phyloP scores from a whole-genome alignment of 768 basidiomycete species.

The Leucosporidium creatinivorum region DNA sequence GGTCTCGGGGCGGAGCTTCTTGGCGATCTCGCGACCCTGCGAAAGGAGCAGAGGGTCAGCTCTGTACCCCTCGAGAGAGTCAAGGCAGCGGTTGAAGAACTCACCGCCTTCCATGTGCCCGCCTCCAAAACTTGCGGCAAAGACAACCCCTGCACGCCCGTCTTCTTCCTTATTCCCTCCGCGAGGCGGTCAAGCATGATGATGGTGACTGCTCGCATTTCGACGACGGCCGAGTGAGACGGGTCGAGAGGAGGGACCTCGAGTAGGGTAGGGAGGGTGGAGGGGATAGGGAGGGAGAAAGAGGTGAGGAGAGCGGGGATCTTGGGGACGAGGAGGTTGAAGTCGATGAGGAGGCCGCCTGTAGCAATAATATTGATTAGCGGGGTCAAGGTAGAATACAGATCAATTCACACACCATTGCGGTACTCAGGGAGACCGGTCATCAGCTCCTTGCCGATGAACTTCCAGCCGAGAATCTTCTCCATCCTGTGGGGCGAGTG shows the following conservation, averaged over 20 bases:
- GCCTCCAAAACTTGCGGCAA: conserved; percentile 86
- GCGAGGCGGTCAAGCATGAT: conserved; percentile 85
- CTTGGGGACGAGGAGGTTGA: conserved; percentile 67
- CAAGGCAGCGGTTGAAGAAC: neutral
- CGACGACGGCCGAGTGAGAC: conserved; percentile 82
- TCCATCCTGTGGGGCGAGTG: conserved; percentile 50
- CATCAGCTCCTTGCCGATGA: conserved; percentile 75
- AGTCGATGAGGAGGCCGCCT: conserved; percentile 84
- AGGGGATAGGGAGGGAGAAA: conserved; percentile 45
- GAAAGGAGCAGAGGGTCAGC: neutral
- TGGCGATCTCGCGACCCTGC: conserved; percentile 77
- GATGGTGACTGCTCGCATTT: conserved; percentile 95
- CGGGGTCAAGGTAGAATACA: neutral
- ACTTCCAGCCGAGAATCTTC: conserved; percentile 64
- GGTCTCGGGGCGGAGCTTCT: conserved; percentile 56
- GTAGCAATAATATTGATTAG: neutral
- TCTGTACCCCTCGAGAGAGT: neutral
- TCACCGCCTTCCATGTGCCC: conserved; percentile 83
- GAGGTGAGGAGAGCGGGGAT: conserved; percentile 48
- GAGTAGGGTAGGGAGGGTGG: conserved; percentile 37
- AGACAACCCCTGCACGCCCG: conserved; percentile 54
- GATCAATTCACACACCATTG: conserved; percentile 55
- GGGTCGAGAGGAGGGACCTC: conserved; percentile 60
- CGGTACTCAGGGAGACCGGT: conserved; percentile 94
- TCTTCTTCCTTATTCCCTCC: conserved; percentile 55